phyloP scores from a whole-genome alignment of 2,329 filamentous ascomycete genomes.

The Fusarium torreyae region DNA sequence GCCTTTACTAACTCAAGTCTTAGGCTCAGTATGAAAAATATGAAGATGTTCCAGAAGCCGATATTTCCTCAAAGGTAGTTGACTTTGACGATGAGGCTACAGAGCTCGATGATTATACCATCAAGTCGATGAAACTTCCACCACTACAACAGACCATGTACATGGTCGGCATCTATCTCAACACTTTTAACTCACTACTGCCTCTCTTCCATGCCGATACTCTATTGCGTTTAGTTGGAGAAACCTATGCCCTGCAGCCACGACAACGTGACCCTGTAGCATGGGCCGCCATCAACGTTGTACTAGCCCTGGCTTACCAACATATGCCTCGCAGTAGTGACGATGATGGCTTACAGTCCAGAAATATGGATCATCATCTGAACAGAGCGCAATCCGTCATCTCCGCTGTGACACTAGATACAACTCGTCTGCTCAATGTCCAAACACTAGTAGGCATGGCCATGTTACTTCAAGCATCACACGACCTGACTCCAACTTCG shows the following conservation, averaged over 20 bases:
- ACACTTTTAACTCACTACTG: background rate
- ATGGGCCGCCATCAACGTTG: conserved; percentile 21
- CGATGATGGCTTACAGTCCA: background rate
- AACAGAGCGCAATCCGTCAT: conserved; percentile 1
- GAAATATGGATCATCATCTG: background rate
- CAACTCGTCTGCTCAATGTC: conserved; percentile 9
- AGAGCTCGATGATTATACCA: background rate
- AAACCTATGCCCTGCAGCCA: conserved; percentile 5
- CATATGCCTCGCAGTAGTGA: background rate
- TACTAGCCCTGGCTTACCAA: conserved; percentile 12
- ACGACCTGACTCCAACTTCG: conserved; percentile 1
- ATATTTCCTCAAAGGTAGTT: rapidly evolving
- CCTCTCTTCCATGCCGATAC: conserved; percentile 12
- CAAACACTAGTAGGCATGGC: conserved; percentile 25
- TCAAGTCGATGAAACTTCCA: background rate
- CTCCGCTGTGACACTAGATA: conserved; percentile 1
- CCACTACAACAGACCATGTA: conserved; percentile 6
- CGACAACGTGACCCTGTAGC: conserved; percentile 1
- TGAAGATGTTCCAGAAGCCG: rapidly evolving
- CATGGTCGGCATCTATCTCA: conserved; percentile 15
- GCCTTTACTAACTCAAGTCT: rapidly evolving
- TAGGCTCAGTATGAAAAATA: background rate
- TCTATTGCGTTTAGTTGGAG: conserved; percentile 3
- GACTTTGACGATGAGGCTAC: background rate
- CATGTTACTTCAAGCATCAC: conserved; percentile 6